Conservation (phyloP, 2,329 filamentous ascomycete species). For the Beauveria caledonica region DNA sequence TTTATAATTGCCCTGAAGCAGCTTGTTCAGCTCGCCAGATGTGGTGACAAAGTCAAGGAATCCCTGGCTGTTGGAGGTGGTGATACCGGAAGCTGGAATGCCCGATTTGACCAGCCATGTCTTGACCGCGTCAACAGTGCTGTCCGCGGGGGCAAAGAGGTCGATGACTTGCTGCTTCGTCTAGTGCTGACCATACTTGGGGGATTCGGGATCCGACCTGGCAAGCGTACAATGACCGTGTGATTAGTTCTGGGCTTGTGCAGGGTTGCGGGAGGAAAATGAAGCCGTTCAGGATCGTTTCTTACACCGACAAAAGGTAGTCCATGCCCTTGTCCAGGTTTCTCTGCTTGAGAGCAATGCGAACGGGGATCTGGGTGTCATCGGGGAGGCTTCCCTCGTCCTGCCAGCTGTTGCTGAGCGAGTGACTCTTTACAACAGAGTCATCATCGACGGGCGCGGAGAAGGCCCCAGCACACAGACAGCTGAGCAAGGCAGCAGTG, state of each 20-base stretch:
- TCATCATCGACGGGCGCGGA: neutral
- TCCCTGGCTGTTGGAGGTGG: constrained; percentile 39
- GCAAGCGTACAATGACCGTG: neutral
- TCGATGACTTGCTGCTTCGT: neutral
- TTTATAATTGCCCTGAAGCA: neutral
- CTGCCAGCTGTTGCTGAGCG: neutral
- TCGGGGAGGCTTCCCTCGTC: neutral
- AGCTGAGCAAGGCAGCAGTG: neutral
- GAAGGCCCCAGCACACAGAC: neutral
- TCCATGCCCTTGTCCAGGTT: constrained; percentile 5
- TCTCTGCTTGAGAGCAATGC: constrained; percentile 2
- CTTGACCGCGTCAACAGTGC: constrained; percentile 41
- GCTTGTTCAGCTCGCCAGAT: constrained; percentile 29
- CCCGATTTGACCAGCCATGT: constrained; percentile 45
- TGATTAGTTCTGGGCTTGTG: neutral
- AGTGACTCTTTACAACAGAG: neutral
- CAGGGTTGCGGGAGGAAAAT: neutral
- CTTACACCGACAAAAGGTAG: neutral
- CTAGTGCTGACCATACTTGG: constrained; percentile 5
- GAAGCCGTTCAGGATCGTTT: too few relatives aligned
- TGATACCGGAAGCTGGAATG: constrained; percentile 36
- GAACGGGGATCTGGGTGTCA: neutral
- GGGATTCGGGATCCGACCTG: neutral
- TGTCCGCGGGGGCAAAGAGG: constrained; percentile 16
- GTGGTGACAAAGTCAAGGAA: constrained; percentile 25